Base-by-base conservation (phyloP, 805 yeast genomes). In the Ogataea trehaloabstinens region DNA sequence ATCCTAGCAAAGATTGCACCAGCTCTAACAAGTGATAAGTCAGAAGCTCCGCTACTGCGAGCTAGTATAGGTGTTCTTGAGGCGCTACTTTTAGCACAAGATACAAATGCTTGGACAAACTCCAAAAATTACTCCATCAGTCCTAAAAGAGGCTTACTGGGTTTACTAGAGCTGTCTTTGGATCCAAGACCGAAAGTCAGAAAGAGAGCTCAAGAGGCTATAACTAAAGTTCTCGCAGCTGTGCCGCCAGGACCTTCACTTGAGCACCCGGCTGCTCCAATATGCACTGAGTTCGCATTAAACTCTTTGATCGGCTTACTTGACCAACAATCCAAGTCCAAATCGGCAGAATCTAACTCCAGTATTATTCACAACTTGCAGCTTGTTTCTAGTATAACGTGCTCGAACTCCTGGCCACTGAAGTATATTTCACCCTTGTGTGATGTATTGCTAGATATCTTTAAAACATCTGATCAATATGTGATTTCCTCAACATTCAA, bases 101-200 rank as follows among this genome's bases (percentile, higher is more conserved):
- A 87, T 56, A 67, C 76, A 28, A 74, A 74, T 43, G 76, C 88
- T 12, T 93, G 99, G 99, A 68, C 64, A 40, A 74, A 74, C 48
- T 60, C 75, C 22, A 56, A 62, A 44, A 76, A 58, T 42, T 64
- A 63, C 62, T 74, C 62, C 46, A 69, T 70, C 43, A 76, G 85
- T n/a, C 95, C 96, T 35, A 78, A 75, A 56, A 77, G 95, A 70
- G 96, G 93, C 30, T 65, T 89, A 42, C 73, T 75, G 28, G 95
- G 91, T 32, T 63, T 90, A 42, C 64, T 90, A 42, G 88, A 85
- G 58, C 71, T 88, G 45, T 78, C 91, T 0, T 65, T 86, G 30
- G 97, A 93, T 62, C 83, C 85, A 32, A 78, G 98, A 58, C 99
- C 99, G 25, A 93, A 93, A 55, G 95, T 93, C 10, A 79, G 99